These are phyloP conservation scores for Amanita muscaria DNA, from an alignment of 768 basidiomycete species.

Conservation along the genomic window DNA sequence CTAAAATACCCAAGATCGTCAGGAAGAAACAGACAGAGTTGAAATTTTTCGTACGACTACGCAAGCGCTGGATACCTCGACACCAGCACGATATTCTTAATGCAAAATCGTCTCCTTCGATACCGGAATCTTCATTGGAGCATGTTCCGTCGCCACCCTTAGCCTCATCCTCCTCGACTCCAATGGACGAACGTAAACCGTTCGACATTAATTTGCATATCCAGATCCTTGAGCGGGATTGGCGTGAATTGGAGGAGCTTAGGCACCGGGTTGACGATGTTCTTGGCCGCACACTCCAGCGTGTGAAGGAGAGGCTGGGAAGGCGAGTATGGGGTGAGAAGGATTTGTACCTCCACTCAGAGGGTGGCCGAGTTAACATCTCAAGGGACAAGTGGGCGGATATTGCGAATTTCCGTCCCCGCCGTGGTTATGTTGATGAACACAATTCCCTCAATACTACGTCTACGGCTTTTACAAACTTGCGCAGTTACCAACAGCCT, in stretches of 20 bases:
- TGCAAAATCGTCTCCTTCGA: constrained; percentile 8
- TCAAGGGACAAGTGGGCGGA: constrained; percentile 38
- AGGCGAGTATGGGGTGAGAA: constrained; percentile 63
- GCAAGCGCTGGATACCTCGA: constrained; percentile 13
- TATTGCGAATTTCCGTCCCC: constrained; percentile 39
- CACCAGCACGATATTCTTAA: too few species aligned
- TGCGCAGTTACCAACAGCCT: neutral
- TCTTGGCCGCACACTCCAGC: constrained; percentile 43
- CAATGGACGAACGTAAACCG: constrained; percentile 21
- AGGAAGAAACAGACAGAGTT: constrained; percentile 42
- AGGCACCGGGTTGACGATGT: constrained; percentile 31
- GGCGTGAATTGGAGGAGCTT: constrained; percentile 40
- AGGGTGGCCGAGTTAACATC: constrained; percentile 23
- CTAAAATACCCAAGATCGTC: constrained; percentile 37
- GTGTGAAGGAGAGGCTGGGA: constrained; percentile 69
- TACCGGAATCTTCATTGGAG: neutral
- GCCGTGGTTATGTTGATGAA: constrained; percentile 3
- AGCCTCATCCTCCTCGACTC: too few species aligned
- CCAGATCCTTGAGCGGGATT: constrained; percentile 43
- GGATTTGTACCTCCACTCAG: constrained; percentile 40
- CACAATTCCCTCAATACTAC: neutral
- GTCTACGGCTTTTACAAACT: neutral
- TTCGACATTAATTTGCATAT: constrained; percentile 53
- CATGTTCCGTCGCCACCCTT: too few species aligned
- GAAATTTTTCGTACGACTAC: constrained; percentile 29